Conservation (phyloP, 2,329 filamentous ascomycete species). For the Exophiala sideris region DNA sequence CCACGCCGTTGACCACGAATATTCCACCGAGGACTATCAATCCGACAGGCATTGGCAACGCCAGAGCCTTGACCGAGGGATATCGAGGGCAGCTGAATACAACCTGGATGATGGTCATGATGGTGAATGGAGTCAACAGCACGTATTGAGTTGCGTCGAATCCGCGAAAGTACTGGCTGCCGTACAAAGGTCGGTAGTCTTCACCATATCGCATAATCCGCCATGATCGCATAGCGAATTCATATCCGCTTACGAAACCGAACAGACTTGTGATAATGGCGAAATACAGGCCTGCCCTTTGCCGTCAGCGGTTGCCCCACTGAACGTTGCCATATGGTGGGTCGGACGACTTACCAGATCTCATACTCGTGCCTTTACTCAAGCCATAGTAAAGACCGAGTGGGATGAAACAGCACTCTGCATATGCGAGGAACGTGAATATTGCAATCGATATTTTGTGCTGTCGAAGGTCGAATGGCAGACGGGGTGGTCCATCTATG, state of each 20-base stretch:
- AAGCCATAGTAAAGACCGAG: conserved; percentile 23
- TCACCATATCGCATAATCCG: conserved; percentile 17
- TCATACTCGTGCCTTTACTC: conserved; percentile 17
- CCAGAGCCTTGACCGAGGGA: conserved; percentile 15
- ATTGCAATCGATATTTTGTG: conserved; percentile 21
- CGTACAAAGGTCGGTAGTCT: conserved; percentile 20
- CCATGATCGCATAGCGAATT: conserved; percentile 22
- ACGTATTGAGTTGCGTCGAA: conserved; percentile 23
- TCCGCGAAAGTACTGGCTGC: conserved; percentile 15
- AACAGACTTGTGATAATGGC: conserved; percentile 20
- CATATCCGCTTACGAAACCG: conserved; percentile 22
- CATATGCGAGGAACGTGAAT: conserved; percentile 19
- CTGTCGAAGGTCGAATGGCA: conserved; percentile 23
- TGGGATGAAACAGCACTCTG: conserved; percentile 22
- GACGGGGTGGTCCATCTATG: conserved; percentile 12
- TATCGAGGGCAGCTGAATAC: conserved; percentile 22
- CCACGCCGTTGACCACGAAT: conserved; percentile 15
- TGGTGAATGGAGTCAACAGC: conserved; percentile 16
- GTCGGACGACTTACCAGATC: conserved; percentile 13
- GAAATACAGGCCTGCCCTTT: conserved; percentile 10
- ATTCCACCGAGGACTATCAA: conserved; percentile 17
- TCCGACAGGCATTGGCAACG: conserved; percentile 29
- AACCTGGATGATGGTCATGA: conserved; percentile 24
- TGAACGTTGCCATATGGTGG: neutral
- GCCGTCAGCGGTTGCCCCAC: neutral